Evolutionary conservation across 169 alveolate genomes (phyloP).

Genomic region (Cryptosporidium meleagridis): DNA sequence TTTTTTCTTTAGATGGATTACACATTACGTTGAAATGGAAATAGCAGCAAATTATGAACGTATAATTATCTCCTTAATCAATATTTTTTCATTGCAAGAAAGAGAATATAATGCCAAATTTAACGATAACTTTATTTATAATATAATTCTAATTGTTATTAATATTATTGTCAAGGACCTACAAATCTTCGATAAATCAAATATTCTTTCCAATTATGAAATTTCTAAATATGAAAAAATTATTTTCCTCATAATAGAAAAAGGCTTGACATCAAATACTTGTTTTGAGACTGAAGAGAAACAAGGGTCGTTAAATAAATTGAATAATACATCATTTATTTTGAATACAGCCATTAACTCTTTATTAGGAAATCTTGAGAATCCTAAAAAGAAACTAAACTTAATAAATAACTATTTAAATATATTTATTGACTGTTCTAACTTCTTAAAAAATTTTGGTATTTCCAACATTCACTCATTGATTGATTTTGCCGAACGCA

Average conservation of each 20-base stretch:
- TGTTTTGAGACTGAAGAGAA: neutral
- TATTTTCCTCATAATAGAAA: constrained; percentile 13
- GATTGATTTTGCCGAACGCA: neutral
- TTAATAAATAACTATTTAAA: constrained; percentile 1
- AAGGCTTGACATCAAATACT: neutral
- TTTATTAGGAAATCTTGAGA: neutral
- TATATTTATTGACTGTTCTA: neutral
- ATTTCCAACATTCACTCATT: constrained; percentile 35
- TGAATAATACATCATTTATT: neutral
- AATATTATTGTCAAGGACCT: constrained; percentile 26
- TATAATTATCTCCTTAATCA: constrained; percentile 5
- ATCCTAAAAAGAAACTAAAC: constrained; percentile 1
- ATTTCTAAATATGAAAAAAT: constrained; percentile 20
- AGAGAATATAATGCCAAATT: neutral
- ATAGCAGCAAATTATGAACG: constrained; percentile 20
- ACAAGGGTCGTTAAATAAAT: neutral
- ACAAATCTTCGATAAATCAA: neutral
- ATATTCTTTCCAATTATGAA: constrained; percentile 10
- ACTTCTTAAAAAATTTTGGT: constrained; percentile 16
- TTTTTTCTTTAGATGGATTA: constrained; percentile 43
- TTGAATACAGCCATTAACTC: constrained; percentile 21
- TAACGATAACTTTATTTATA: constrained; percentile 2
- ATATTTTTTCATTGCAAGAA: neutral
- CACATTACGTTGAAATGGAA: neutral
- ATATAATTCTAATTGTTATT: neutral